Evolutionary conservation across 805 yeast species (phyloP).

Genomic region (Suhomyces tanzawaensis): DNA sequence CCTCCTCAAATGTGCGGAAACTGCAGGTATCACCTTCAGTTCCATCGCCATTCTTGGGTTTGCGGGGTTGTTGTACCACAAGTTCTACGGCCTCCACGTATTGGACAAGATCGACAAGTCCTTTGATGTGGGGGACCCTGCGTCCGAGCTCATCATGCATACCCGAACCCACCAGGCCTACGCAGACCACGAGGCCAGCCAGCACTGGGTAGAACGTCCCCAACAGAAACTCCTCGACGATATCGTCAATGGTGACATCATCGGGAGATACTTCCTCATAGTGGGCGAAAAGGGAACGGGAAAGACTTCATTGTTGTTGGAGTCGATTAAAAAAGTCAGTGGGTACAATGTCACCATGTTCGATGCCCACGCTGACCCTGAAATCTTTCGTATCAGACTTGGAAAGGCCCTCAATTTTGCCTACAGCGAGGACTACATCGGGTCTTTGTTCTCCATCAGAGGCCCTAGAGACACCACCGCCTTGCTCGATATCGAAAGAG

Average conservation of each 20-base stretch:
- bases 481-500: slow-evolving; percentile 75
- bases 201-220: slow-evolving; percentile 64
- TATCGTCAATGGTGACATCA: slow-evolving; percentile 59
- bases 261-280: slow-evolving; percentile 67
- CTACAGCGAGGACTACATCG: slow-evolving; percentile 78
- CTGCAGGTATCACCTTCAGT: slow-evolving; percentile 69
- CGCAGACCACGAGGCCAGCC: slow-evolving; percentile 13
- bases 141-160: slow-evolving; percentile 58
- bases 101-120: slow-evolving; percentile 62
- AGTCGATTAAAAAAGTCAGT: slow-evolving; percentile 60
- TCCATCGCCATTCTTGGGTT: slow-evolving; percentile 65
- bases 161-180: slow-evolving; percentile 34
- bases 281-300: slow-evolving; percentile 90
- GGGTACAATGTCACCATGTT: slow-evolving; percentile 66
- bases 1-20: slow-evolving; percentile 51
- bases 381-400: slow-evolving; percentile 69
- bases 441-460: slow-evolving; percentile 72
- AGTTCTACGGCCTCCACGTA: slow-evolving; percentile 56
- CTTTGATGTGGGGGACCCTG: slow-evolving; percentile 65
- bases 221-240: slow-evolving; percentile 66
- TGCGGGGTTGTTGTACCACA: slow-evolving; percentile 72
- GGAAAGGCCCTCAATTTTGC: slow-evolving; percentile 75
- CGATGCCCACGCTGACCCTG: slow-evolving; percentile 86
- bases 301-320: slow-evolving; percentile 70
- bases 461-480: slow-evolving; percentile 89